A percentile compares a stretch with the other conserved stretches of the same genome.
phyloP scores from a whole-genome alignment of 257 asterid species.

The Solanum tacnaense region DNA sequence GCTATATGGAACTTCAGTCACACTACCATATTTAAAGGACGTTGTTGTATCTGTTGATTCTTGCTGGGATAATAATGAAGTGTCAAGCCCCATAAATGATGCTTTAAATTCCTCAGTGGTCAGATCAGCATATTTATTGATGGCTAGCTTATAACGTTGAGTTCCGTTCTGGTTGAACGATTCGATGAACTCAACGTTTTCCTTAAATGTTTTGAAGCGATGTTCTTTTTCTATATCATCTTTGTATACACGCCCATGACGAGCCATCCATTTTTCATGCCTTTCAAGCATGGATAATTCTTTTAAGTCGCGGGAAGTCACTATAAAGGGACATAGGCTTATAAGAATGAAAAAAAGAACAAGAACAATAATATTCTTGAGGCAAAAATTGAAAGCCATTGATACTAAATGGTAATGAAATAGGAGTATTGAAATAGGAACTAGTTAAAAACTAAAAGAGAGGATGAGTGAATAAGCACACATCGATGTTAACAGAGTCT shows the following conservation, averaged over 20 bases:
- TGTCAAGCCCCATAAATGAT: not conserved
- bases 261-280: conserved; percentile 28
- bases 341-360: not conserved
- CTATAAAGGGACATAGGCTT: not conserved
- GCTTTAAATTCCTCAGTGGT: not conserved
- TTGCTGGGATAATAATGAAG: not conserved
- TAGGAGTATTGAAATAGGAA: not conserved
- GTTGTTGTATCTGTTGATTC: not conserved
- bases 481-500: not conserved
- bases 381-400: not conserved
- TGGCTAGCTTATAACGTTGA: not conserved
- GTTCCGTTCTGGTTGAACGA: not conserved
- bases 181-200: not conserved
- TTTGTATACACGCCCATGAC: conserved; percentile 16
- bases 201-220: conserved; percentile 10
- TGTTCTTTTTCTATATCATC: conserved; percentile 15
- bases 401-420: not conserved
- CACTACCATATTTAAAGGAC: not conserved
- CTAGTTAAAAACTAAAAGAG: not conserved
- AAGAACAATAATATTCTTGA: not conserved
- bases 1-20: not conserved
- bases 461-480: not conserved
- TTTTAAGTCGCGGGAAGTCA: conserved; percentile 1
- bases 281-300: conserved; percentile 6
- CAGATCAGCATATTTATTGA: not conserved